A percentile compares a stretch with the other conserved stretches of the same genome.
Evolutionary conservation across 805 yeast genomes (phyloP).

Genomic region (Zygosaccharomyces lentus): DNA sequence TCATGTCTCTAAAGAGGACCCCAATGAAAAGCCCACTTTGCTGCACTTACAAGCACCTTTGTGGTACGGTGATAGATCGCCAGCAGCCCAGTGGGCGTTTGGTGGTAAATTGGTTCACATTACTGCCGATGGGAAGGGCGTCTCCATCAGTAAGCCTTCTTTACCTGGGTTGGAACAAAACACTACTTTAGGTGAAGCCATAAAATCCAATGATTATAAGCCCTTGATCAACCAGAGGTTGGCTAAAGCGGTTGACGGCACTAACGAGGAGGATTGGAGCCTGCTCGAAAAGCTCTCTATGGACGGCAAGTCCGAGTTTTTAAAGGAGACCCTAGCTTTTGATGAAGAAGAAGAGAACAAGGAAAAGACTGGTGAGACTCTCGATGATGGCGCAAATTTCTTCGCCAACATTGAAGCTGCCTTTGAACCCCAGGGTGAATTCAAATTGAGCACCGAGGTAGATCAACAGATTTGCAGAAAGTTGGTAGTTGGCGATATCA

Average conservation of each 20-base stretch:
- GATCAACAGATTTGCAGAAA: slow-evolving; percentile 45
- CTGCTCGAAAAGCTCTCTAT: slow-evolving; percentile 49
- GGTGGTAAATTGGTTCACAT: slow-evolving; percentile 82
- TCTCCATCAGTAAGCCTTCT: slow-evolving; percentile 37
- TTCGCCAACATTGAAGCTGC: slow-evolving; percentile 35
- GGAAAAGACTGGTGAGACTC: slow-evolving; percentile 11
- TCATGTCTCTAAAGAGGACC: slow-evolving; percentile 59
- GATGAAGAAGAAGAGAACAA: slow-evolving; percentile 32
- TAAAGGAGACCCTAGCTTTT: slow-evolving; percentile 43
- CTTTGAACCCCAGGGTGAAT: slow-evolving; percentile 50
- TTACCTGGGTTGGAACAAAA: slow-evolving; percentile 37
- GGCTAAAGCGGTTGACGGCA: slow-evolving; percentile 37
- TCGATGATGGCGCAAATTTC: slow-evolving; percentile 37
- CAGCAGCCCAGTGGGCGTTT: slow-evolving; percentile 77
- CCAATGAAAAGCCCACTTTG: slow-evolving; percentile 67
- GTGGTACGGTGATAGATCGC: slow-evolving; percentile 75
- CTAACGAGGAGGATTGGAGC: slow-evolving; percentile 61
- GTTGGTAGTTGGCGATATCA: slow-evolving; percentile 58
- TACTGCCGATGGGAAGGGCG: slow-evolving; percentile 39
- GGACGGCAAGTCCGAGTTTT: slow-evolving; percentile 48
- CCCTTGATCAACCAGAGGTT: slow-evolving; percentile 54
- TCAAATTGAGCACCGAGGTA: slow-evolving; percentile 43
- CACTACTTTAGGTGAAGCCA: slow-evolving; percentile 49
- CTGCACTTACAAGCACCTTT: slow-evolving; percentile 72
- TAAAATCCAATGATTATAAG: slow-evolving; percentile 50